These are phyloP conservation scores for Hansfordia pulvinata DNA, from an alignment of 2,329 filamentous ascomycete genomes.

Conservation along the genomic window DNA sequence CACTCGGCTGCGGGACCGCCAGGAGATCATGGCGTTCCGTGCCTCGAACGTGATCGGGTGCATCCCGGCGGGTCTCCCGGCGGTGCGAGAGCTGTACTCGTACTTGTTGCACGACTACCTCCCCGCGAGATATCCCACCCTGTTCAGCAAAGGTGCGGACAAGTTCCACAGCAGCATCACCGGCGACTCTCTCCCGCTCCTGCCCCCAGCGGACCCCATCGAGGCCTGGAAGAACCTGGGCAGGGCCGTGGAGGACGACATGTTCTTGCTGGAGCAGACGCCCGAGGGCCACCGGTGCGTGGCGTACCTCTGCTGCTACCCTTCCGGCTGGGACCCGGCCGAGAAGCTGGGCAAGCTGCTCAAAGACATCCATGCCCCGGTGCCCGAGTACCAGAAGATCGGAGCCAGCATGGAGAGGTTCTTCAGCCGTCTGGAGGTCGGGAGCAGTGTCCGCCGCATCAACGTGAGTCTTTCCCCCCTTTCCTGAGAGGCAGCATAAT, in stretches of 20 bases:
- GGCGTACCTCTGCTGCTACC: conserved; percentile 38
- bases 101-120: conserved; percentile 33
- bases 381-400: conserved; percentile 41
- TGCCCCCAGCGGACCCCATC: conserved; percentile 7
- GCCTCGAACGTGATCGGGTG: conserved; percentile 26
- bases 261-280: conserved; percentile 30
- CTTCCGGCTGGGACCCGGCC: conserved; percentile 36
- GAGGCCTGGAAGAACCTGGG: conserved; percentile 1
- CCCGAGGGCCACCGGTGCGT: conserved; percentile 23
- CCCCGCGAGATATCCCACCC: conserved; percentile 30
- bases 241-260: conserved; percentile 36
- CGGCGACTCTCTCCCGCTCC: conserved; percentile 5
- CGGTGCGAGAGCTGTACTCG: conserved; percentile 33
- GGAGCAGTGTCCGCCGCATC: conserved; percentile 32
- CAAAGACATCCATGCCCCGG: conserved; percentile 34
- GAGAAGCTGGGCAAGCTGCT: conserved; percentile 33
- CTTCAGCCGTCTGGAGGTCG: conserved; percentile 31
- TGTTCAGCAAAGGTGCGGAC: conserved; percentile 23
- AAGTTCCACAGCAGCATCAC: conserved; percentile 27
- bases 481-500: neutral
- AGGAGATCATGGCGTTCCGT: conserved; percentile 23
- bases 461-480: conserved; percentile 24
- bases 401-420: conserved; percentile 40
- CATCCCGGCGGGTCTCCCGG: conserved; percentile 21
- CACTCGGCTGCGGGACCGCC: conserved; percentile 25